Base-by-base conservation (phyloP, 2,329 filamentous ascomycete species). In the Pseudogymnoascus sp. region DNA sequence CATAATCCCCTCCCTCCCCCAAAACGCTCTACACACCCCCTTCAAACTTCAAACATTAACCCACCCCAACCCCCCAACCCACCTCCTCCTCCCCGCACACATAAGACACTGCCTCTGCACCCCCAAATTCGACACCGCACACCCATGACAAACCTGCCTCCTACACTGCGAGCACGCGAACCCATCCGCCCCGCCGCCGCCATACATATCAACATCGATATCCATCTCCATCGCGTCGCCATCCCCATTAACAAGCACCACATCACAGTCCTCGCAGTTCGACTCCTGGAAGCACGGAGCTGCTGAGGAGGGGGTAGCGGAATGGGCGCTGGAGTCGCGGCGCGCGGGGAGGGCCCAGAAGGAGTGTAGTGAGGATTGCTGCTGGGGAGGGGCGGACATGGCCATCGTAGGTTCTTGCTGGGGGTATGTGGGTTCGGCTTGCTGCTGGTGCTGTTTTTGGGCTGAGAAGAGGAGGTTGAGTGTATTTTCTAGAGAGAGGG, bases 401-500 rank as follows among this genome's bases (percentile, higher is more conserved):
- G 63, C 60, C 43, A 67, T 66, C 23, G 60, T 61, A 16, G 57
- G 62, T 63, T 19, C 62, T 61, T 60, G 68, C 67, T 60, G 68
- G 67, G 19, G 37, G 67, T 37, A 62, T 67, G 43, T 63, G 51
- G 65, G 62, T 60, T 60, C 62, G n/a, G 34, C 68, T 34, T 61
- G 60, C 45, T 68, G 66, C 34, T 69, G 71, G 25, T 62, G 64
- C 7, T 71, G 71, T 36, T 75, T 78, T 71, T 84, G 83, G 1
- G 83, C 85, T 0, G 81, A 80, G 77, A 81, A 87, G 0, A 88
- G 78, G 57, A 87, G 76, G 43, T 36, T 88, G 74, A 1, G 85
- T 87, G 45, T 80, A 83, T 73, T 81, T 83, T 86, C 70, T 41
- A 36, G n/a, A 34, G 48, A 36, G n/a, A 36, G 48, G 10, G 34